Evolutionary conservation across 2,329 filamentous ascomycete species (phyloP), one percentile per base, ranked within the genome.

Genomic region (Colletotrichum melonis): DNA sequence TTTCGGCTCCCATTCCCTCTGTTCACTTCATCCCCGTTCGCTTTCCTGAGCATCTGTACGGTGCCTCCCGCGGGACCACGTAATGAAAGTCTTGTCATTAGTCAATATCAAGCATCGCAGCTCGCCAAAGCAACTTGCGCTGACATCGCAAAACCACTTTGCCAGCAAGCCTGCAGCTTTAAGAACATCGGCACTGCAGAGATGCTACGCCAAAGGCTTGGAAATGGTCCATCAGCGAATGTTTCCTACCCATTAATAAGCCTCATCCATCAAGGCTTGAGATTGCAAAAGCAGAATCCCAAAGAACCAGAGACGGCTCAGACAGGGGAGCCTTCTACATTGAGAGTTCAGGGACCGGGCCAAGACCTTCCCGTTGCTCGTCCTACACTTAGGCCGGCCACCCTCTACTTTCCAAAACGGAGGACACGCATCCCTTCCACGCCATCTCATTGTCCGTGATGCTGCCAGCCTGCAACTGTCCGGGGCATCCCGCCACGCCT

Each of bases 401-500:
- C 26, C 66, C 59, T 62, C n/a, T 58, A 62, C 52, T 24, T 52
- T 72, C 62, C 66, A 56, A 69, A 69, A 72, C 69, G 69, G 64
- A 68, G 49, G 65, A 72, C 58, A 58, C 65, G 65, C 69, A 63
- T 58, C 49, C 58, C 65, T 30, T 58, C 65, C 65, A 58, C 32
- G 58, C 59, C 69, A 69, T 69, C 65, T 59, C 59, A 58, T 63
- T 54, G 28, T 69, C 22, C 49, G 24, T 54, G 64, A 72, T 49
- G 38, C 57, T 32, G 63, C n/a, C 22, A 22, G 8, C 5, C 52
- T 72, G 69, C 65, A 63, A 35, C 56, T 38, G 65, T 63, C 65
- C 64, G 58, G 63, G 69, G 64, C 62, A 46, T 66, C 55, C 67
- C 60, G 60, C 63, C 46, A 46, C 42, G 11, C 12, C 57, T 16